Evolutionary conservation across 495 filamentous ascomycete genomes (phyloP), one percentile per base, ranked within the genome.

Genomic region (Neurospora sp.): DNA sequence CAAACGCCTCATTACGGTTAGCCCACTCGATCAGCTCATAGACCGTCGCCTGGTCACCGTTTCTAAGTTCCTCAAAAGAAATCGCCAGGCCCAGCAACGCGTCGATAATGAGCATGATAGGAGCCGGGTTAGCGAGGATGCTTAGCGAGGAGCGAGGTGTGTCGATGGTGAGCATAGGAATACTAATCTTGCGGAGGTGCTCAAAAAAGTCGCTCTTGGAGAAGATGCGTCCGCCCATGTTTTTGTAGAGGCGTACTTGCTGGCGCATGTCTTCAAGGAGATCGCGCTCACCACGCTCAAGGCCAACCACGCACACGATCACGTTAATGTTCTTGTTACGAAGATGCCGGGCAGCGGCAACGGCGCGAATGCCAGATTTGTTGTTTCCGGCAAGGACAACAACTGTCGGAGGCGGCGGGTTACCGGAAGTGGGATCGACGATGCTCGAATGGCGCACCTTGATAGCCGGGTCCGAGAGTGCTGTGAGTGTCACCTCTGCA

Each of bases 301-400:
- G 85, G 1, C 93, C 94, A 8, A 97, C 87, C n/a, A 97, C 84
- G 77, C 91, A 94, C 3, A 96, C 87, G 44, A 95, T 87, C 38
- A 97, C 91, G 40, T 91, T 89, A 70, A 92, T 83, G 3, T 92
- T 90, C 73, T 93, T 91, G 75, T 93, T 94, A 40, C 90, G 89
- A 20, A 99, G 87, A 79, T 97, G 94, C 10, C 96, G 90, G 53
- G 91, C 94, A 3, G 93, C 93, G 11, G 94, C 91, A 68, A 98
- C 87, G 12, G 94, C 93, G 69, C 96, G 87, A 18, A 91, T 90
- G 27, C 95, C 96, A 1, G 88, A 91, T 73, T 92, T 91, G 77
- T 96, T 92, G 77, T 97, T 97, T 27, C 96, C 96, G 1, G 92
- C 94, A 20, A 97, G 84, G 27, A 97, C 87, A 27, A 97, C 88